These are phyloP conservation scores for sweet orange (Citrus sinensis) DNA, from an alignment of 345 rosid genomes.

Conservation along the genomic window DVS_A1.0 CM039167.1:11068501-11069000, in stretches of 20 bases:
- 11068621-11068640: not conserved
- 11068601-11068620: not conserved
- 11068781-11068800: not conserved
- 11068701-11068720: not conserved
- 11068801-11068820: not conserved
- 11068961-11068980: too few relatives aligned
- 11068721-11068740: too few relatives aligned
- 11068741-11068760: not conserved
- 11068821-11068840: not conserved
- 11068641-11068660: not conserved
- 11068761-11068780: not conserved
- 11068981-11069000: too few relatives aligned
- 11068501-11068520: slow-evolving; percentile 5
- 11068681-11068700: not conserved
- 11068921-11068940: not conserved
- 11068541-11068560: not conserved
- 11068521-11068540: not conserved
- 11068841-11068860: not conserved
- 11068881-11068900: not conserved
- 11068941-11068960: not conserved
- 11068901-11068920: not conserved
- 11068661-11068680: not conserved
- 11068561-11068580: not conserved
- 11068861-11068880: not conserved
- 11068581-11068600: not conserved